Evolutionary conservation across 371 early-diverging fungal genomes (phyloP), one percentile per base, ranked within the genome.

Genomic region (Saksenaea oblongispora): DNA sequence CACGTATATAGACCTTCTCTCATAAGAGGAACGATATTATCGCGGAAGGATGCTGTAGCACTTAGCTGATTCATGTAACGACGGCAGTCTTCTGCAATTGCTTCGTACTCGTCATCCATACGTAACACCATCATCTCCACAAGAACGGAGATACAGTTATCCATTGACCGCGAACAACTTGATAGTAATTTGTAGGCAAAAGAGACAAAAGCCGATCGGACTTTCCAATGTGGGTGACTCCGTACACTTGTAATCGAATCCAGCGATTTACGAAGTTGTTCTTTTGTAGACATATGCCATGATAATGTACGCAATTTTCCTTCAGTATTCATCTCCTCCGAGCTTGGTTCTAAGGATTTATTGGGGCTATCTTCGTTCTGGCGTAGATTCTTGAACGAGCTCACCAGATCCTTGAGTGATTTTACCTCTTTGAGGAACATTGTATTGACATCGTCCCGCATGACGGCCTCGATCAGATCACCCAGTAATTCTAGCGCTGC

Each of bases 41-140:
- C 63, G 24, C 58, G 58, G 58, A 76, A 71, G 0, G 66, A 27
- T 0, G 65, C 27, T 0, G 41, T 34, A 2, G 44, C 13, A 3
- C 62, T 56, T 1, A 84, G 53, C 0, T 35, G 26, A 11, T 70
- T 51, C 56, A 87, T 58, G n/a, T 68, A 56, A 11, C 58, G 14
- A 31, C 61, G 57, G 56, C 76, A 73, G 0, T 62, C 61, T 17
- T 10, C 53, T 0, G 81, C 62, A 2, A 87, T 84, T 59, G 72
- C 56, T 0, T 56, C 59, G 51, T 80, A 81, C 15, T 71, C 64
- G 53, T 87, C 87, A 58, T 80, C 80, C 10, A 78, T 65, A 56
- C 78, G 75, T 2, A 79, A 56, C 0, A 85, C 78, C 24, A 87
- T 42, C 0, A 76, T 81, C 22, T 83, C 82, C 5, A 84, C 41